Base-by-base conservation (phyloP, 257 asterid genomes). In the Fraxinus quadrangulata region DNA sequence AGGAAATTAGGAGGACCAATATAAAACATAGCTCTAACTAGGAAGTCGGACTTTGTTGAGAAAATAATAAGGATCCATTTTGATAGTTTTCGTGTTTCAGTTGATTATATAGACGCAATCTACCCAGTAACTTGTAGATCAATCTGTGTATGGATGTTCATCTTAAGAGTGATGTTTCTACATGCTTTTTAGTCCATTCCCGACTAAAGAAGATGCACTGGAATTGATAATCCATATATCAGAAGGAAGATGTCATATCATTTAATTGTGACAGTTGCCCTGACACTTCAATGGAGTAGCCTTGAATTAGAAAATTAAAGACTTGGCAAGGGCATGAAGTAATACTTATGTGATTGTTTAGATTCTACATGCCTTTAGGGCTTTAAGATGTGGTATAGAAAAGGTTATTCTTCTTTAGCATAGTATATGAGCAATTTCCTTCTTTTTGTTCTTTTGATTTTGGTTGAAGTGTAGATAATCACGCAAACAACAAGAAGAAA, bases 171-270 rank as follows among this genome's bases (percentile, higher is more conserved):
- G 65, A 54, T 54, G 21, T 54, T n/a, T 54, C 24, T 5, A 6
- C 24, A 54, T 54, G 65, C 65, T 54, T 4, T 54, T 5, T 19
- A 54, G 65, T 54, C 24, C 8, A 54, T 17, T 19, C 65, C 65
- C 9, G 9, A 2, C 34, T 54, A n/a, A 54, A 54, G 42, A 10
- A 42, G 16, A 42, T 42, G 30, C 31, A 28, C 67, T 69, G 36
- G 49, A 21, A 40, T 68, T 73, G 75, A 51, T 36, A 3, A 37
- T 77, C 24, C 39, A 49, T 26, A 74, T 67, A 72, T 80, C 70
- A 21, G 5, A 17, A 30, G 66, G 36, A 54, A 17, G 76, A 51
- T 65, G 30, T 45, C 16, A n/a, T 30, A n/a, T 21, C 21, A 16
- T 61, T 63, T 4, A 61, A 6, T 24, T 17, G 40, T 39, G 68